These are phyloP conservation scores for Rutidosis leptorrhynchoides DNA, from an alignment of 129 eudicot species.

Conservation along the genomic window DNA sequence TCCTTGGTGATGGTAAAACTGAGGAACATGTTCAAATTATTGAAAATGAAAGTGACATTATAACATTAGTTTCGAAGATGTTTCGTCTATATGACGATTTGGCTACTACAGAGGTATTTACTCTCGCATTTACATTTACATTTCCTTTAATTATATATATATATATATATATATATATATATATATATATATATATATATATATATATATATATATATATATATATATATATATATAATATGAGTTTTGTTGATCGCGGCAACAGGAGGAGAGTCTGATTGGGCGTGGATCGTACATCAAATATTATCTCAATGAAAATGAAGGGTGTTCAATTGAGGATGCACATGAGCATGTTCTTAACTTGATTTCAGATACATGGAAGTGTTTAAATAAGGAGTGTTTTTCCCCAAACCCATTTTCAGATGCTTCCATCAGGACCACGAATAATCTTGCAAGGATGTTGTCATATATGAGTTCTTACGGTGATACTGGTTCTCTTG, in stretches of 20 bases:
- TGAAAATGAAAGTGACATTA: slow-evolving; percentile 22
- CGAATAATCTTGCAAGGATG: no score
- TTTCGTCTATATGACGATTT: slow-evolving; percentile 49
- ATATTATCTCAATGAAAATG: slow-evolving; percentile 36
- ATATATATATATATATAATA: no score
- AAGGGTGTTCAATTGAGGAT: slow-evolving; percentile 21
- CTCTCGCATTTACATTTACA: no score
- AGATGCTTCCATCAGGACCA: no score
- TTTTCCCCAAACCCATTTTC: slow-evolving; percentile 25
- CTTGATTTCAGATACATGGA: slow-evolving; percentile 47
- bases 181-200: no score
- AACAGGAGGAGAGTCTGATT: slow-evolving; percentile 51
- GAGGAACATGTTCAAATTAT: slow-evolving; percentile 4
- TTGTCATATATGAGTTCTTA: no score
- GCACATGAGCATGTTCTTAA: slow-evolving; percentile 32
- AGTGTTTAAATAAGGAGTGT: slow-evolving; percentile 37
- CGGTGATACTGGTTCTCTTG: no score
- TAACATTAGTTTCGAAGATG: slow-evolving; percentile 36
- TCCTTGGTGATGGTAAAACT: slow-evolving; percentile 34
- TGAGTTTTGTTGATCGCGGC: not conserved
- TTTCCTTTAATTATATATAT: no score
- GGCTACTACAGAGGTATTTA: slow-evolving; percentile 23
- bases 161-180: no score
- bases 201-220: no score
- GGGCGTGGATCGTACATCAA: slow-evolving; percentile 52